Conservation (phyloP, 179 eudicot species). For the Beta lomatogona region DNA sequence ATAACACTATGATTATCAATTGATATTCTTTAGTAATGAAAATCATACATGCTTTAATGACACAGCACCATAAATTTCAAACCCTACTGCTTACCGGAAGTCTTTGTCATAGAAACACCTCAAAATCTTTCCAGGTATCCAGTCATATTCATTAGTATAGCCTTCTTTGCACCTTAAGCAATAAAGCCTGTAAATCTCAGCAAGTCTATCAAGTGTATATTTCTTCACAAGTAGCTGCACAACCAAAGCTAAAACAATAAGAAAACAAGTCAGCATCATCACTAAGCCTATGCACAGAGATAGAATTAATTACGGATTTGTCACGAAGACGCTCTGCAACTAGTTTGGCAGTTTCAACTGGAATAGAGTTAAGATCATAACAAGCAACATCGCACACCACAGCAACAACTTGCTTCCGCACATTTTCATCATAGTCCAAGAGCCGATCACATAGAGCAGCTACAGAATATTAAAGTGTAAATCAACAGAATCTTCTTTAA, state of each 20-base stretch:
- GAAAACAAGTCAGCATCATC: constrained; percentile 3
- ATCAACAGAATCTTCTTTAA: background rate
- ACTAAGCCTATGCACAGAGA: constrained; percentile 17
- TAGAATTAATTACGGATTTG: constrained; percentile 63
- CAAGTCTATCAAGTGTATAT: constrained; percentile 92
- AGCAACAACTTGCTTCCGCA: constrained; percentile 90
- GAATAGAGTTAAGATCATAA: constrained; percentile 61
- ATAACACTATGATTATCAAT: background rate
- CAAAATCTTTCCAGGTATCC: constrained; percentile 93
- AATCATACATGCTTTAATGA: background rate
- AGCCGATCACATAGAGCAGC: constrained; percentile 92
- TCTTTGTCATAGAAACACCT: constrained; percentile 97
- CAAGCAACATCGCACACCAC: constrained; percentile 88
- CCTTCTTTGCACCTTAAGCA: constrained; percentile 50
- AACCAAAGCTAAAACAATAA: constrained; percentile 22
- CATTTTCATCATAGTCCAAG: constrained; percentile 94
- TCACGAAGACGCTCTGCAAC: constrained; percentile 95
- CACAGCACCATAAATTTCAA: background rate
- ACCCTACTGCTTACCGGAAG: constrained; percentile 58
- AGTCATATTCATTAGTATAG: constrained; percentile 56
- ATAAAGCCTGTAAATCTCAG: constrained; percentile 67
- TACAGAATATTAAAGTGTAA: constrained; percentile 36
- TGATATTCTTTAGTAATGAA: background rate
- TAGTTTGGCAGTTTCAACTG: constrained; percentile 73
- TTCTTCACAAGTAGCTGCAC: constrained; percentile 88